Percentiles rank a stretch among this genome's conserved stretches.
Evolutionary conservation across 1,284 basidiomycete genomes (phyloP).

Genomic region (Ganoderma sp.): DNA sequence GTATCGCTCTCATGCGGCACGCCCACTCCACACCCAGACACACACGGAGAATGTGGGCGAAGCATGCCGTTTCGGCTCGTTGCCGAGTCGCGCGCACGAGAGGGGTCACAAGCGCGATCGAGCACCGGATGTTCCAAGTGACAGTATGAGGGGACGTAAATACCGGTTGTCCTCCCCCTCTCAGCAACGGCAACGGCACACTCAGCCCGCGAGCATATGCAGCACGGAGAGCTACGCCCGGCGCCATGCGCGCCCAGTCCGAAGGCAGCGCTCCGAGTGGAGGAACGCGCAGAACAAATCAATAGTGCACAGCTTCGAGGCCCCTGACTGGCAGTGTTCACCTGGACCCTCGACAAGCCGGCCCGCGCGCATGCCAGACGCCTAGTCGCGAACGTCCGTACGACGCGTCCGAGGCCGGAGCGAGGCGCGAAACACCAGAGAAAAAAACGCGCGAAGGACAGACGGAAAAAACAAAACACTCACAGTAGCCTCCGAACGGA

Average conservation of each 20-base stretch:
- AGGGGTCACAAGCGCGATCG: background rate
- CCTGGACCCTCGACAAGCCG: background rate
- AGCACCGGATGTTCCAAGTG: background rate
- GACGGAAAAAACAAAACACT: constrained; percentile 45
- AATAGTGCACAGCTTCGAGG: background rate
- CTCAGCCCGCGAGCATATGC: background rate
- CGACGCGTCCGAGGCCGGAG: background rate
- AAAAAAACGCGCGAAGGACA: background rate
- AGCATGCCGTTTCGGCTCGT: constrained; percentile 3
- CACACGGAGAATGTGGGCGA: background rate
- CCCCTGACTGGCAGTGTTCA: background rate
- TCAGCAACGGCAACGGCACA: background rate
- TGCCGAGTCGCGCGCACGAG: background rate
- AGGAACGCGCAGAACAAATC: background rate
- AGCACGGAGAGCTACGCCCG: background rate
- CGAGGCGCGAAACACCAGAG: background rate
- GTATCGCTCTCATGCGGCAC: constrained; percentile 3
- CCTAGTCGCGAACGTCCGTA: background rate
- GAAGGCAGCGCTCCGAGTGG: constrained; percentile 1
- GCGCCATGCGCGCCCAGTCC: background rate
- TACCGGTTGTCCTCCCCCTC: background rate
- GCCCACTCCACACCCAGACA: background rate
- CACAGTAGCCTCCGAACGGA: constrained; percentile 73
- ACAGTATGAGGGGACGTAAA: background rate
- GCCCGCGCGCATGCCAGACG: background rate